Base-by-base conservation (phyloP, 257 asterid species). In the Capsicum rhomboideum region DNA sequence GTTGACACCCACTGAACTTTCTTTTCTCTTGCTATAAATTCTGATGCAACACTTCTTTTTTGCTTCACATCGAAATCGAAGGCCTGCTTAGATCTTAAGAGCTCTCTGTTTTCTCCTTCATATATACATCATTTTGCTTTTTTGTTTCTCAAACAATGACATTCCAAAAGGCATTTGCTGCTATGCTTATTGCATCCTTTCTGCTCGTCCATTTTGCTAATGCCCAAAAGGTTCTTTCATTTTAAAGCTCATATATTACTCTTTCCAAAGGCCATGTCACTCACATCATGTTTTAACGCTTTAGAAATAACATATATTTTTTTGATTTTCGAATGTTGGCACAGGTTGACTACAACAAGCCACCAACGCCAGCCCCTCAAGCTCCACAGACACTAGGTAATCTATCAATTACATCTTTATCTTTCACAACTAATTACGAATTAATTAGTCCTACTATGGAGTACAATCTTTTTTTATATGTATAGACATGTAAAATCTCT, bases 131-230 rank as follows among this genome's bases (percentile, higher is more conserved):
- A 44, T 21, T 23, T 52, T 82, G 64, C 28, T 37, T 29, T 78
- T 58, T n/a, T 34, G 14, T 66, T 18, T 23, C 23, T 42, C 8
- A 37, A 71, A 68, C 31, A 34, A 86, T 86, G 87, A 23, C 87
- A 20, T 13, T 37, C 77, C 67, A 12, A 37, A 84, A 34, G 78
- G 77, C 85, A 42, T n/a, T 44, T 64, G 82, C 77, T 61, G 34
- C 16, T 21, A 8, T 80, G 56, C 17, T 84, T 17, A 64, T 87
- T 29, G 26, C 69, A 21, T 49, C 59, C 75, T 78, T 84, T 67
- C 67, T 87, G 17, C 59, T 87, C 4, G 2, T 74, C 84, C 89
- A 74, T 42, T 56, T 81, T 78, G 46, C 55, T 21, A 56, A 66
- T 54, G 85, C 89, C 52, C 64, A 37, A 66, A 31, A 66, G 86